These are phyloP conservation scores for Daldinia sp. DNA, from an alignment of 2,329 filamentous ascomycete genomes.

Conservation along the genomic window DNA sequence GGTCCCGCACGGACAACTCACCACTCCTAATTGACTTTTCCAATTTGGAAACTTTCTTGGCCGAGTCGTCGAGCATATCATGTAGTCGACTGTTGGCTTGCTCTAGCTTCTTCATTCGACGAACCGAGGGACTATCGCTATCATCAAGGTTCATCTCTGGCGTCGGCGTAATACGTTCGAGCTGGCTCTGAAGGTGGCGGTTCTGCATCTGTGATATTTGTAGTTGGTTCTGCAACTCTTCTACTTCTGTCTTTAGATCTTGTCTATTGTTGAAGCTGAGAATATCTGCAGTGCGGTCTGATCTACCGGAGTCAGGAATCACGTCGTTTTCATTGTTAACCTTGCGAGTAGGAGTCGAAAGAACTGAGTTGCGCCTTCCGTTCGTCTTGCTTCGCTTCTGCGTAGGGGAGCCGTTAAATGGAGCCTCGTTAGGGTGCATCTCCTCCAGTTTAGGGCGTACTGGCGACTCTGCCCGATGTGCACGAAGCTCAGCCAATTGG, in stretches of 20 bases:
- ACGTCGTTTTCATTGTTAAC: slow-evolving; percentile 70
- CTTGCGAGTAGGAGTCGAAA: slow-evolving; percentile 79
- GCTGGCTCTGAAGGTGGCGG: slow-evolving; percentile 86
- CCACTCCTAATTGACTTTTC: slow-evolving; percentile 88
- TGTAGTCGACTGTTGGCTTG: slow-evolving; percentile 90
- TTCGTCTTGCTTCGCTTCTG: slow-evolving; percentile 66
- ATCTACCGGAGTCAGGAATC: slow-evolving; percentile 77
- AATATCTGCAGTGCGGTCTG: slow-evolving; percentile 85
- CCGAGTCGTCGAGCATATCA: slow-evolving; percentile 92
- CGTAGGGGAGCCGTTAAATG: slow-evolving; percentile 77
- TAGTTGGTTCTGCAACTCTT: slow-evolving; percentile 91
- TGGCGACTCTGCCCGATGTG: slow-evolving; percentile 75
- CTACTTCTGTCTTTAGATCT: slow-evolving; percentile 89
- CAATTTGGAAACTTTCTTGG: slow-evolving; percentile 87
- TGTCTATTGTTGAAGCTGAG: slow-evolving; percentile 85
- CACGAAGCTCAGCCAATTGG: slow-evolving; percentile 80
- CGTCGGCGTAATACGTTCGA: slow-evolving; percentile 72
- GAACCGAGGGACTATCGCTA: slow-evolving; percentile 80
- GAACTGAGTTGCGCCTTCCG: slow-evolving; percentile 71
- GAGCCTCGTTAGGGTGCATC: slow-evolving; percentile 83
- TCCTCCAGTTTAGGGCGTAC: slow-evolving; percentile 83
- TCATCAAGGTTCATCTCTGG: slow-evolving; percentile 73
- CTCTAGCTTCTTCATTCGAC: slow-evolving; percentile 89
- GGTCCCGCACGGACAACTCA: slow-evolving; percentile 86
- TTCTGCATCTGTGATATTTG: slow-evolving; percentile 97